A percentile compares a stretch with the other conserved stretches of the same genome.
Evolutionary conservation across 2,329 filamentous ascomycete species (phyloP).

Genomic region (Nannizziopsis barbatae): DNA sequence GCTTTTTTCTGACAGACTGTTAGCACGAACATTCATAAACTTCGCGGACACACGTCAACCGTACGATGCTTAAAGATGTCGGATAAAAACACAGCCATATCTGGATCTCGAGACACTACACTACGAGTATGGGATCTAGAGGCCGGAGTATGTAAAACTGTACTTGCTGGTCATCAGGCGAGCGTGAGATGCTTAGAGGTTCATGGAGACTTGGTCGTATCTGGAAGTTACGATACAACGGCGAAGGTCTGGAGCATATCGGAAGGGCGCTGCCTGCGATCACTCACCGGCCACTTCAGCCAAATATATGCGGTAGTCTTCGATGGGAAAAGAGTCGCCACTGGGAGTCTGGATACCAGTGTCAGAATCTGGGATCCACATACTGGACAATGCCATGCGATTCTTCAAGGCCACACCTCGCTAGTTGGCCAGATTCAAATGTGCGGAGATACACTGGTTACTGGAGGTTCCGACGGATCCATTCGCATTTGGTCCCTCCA

Average conservation of each 20-base stretch:
- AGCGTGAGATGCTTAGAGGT: slow-evolving; percentile 97
- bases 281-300: slow-evolving; percentile 87
- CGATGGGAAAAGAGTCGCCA: slow-evolving; percentile 85
- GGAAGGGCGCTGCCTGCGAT: slow-evolving; percentile 82
- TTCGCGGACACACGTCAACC: slow-evolving; percentile 91
- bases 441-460: slow-evolving; percentile 87
- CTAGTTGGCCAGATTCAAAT: slow-evolving; percentile 94
- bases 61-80: slow-evolving; percentile 98
- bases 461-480: slow-evolving; percentile 88
- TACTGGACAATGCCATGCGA: slow-evolving; percentile 76
- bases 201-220: slow-evolving; percentile 93
- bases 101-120: slow-evolving; percentile 88
- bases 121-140: slow-evolving; percentile 96
- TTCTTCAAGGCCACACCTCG: slow-evolving; percentile 92
- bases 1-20: neutral
- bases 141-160: slow-evolving; percentile 79
- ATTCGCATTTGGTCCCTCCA: slow-evolving; percentile 93
- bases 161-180: slow-evolving; percentile 97
- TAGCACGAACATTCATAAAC: slow-evolving; percentile 64
- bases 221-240: slow-evolving; percentile 93
- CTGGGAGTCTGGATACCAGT: slow-evolving; percentile 90
- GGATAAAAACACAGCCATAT: slow-evolving; percentile 85
- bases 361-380: slow-evolving; percentile 92
- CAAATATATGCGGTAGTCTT: slow-evolving; percentile 99
- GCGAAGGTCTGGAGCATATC: slow-evolving; percentile 97